Evolutionary conservation across 2,329 filamentous ascomycete genomes (phyloP).

Genomic region (Ceratocystis alfenasii): DNA sequence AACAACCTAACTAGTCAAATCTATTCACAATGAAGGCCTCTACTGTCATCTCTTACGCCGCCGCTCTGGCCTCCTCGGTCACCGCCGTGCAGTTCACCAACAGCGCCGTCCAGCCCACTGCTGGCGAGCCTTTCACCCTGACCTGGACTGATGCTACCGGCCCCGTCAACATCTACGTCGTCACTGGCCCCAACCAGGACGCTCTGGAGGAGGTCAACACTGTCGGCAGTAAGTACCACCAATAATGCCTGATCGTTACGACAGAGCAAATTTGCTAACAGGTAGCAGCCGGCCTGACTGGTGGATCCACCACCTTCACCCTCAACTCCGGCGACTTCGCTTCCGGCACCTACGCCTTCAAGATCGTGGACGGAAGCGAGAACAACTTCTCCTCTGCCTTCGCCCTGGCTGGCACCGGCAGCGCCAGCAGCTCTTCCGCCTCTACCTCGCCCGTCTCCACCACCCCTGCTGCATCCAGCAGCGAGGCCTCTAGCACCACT

Average conservation of each 20-base stretch:
- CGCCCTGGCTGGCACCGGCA: constrained; percentile 27
- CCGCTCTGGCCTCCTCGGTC: constrained; percentile 41
- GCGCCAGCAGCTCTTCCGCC: constrained; percentile 20
- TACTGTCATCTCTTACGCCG: constrained; percentile 38
- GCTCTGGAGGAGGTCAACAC: constrained; percentile 34
- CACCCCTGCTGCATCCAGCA: constrained; percentile 11
- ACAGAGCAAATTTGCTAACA: not conserved
- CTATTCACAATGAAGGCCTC: constrained; percentile 43
- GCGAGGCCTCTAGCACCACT: constrained; percentile 20
- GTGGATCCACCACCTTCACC: constrained; percentile 32
- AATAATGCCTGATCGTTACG: no score
- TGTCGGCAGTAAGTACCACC: constrained; percentile 40
- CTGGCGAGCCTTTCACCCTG: constrained; percentile 41
- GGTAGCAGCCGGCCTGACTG: constrained; percentile 29
- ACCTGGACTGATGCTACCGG: constrained; percentile 38
- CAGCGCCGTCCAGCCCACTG: constrained; percentile 42
- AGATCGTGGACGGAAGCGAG: constrained; percentile 33
- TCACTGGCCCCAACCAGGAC: constrained; percentile 38
- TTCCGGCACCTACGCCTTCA: constrained; percentile 35
- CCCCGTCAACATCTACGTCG: constrained; percentile 41
- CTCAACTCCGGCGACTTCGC: constrained; percentile 29
- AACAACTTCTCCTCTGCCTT: constrained; percentile 38
- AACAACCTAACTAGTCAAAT: constrained; percentile 12
- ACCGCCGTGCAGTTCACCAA: constrained; percentile 29
- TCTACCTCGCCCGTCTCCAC: not conserved